Percentiles rank a stretch among this genome's conserved stretches.
Evolutionary conservation across 1,284 basidiomycete species (phyloP).

Genomic region (Cutaneotrichosporon sp.): DNA sequence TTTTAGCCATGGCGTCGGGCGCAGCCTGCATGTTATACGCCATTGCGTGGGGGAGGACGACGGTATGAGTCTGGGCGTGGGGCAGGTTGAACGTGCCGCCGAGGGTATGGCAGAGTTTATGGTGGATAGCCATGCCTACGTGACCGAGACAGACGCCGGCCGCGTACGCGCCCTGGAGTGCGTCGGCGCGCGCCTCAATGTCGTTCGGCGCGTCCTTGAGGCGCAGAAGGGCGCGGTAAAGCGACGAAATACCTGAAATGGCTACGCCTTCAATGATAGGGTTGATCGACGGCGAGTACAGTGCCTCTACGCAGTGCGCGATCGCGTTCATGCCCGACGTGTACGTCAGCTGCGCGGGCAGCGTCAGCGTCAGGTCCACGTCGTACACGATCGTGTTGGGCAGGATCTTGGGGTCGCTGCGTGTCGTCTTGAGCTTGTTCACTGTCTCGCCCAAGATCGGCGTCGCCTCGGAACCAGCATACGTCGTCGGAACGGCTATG

Average conservation of each 20-base stretch:
- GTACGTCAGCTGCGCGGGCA: slow-evolving; percentile 49
- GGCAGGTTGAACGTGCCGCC: slow-evolving; percentile 51
- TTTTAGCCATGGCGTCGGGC: slow-evolving; percentile 43
- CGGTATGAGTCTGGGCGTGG: slow-evolving; percentile 53
- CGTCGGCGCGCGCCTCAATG: slow-evolving; percentile 48
- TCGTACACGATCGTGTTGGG: slow-evolving; percentile 53
- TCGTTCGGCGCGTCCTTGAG: slow-evolving; percentile 42
- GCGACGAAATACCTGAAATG: slow-evolving; percentile 47
- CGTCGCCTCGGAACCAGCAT: slow-evolving; percentile 52
- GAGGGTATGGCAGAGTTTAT: slow-evolving; percentile 53
- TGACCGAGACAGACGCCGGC: slow-evolving; percentile 49
- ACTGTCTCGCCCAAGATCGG: slow-evolving; percentile 52
- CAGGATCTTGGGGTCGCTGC: slow-evolving; percentile 49
- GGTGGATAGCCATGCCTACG: slow-evolving; percentile 52
- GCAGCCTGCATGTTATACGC: slow-evolving; percentile 51
- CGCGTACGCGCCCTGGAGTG: slow-evolving; percentile 51
- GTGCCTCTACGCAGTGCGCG: slow-evolving; percentile 51
- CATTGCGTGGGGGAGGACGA: slow-evolving; percentile 51
- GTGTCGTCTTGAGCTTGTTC: slow-evolving; percentile 50
- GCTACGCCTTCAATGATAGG: slow-evolving; percentile 51
- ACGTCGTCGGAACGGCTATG: slow-evolving; percentile 53
- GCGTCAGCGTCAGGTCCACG: slow-evolving; percentile 50
- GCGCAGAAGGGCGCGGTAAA: slow-evolving; percentile 45
- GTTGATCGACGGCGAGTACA: slow-evolving; percentile 49
- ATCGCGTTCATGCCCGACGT: slow-evolving; percentile 53